Evolutionary conservation across 1,284 basidiomycete genomes (phyloP), one percentile per base, ranked within the genome.

Genomic region (Trichosporon sp.): DNA sequence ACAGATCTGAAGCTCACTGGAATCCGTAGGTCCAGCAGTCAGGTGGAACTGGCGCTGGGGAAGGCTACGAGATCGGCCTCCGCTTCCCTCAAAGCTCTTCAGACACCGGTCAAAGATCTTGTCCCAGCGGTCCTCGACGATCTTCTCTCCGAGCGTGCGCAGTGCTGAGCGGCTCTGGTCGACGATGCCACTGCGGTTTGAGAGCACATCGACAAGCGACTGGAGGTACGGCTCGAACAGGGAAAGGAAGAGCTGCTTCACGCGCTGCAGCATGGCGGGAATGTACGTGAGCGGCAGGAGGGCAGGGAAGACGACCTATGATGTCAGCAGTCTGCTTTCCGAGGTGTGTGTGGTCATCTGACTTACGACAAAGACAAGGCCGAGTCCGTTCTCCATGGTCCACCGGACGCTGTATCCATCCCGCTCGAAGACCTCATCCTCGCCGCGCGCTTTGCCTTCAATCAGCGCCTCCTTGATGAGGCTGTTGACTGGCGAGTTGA

Each of bases 221-320:
- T 90, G 86, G 59, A 96, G 85, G 84, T 94, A 91, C 0, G 93
- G 91, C 76, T 91, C 88, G 79, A 93, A 96, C 69, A 92, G 87
- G 78, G 93, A 90, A 75, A 96, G 86, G 80, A 97, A 97, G 37
- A 96, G 87, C 0, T 89, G 86, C 80, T 94, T 94, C 78, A 94
- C 87, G 4, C 92, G 89, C 31, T 86, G 85, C 16, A 97, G 87
- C 5, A 99, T 89, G 64, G 94, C 91, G 0, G 96, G 93, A 70
- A 98, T 91, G 81, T 99, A 99, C 8, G 93, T 91, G 31, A 99
- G 88, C 75, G 97, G 96, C 14, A 99, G 87, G 73, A 99, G 95
- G 63, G 96, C 92, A 80, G 98, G 96, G 85, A 98, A 98, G 66
- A 96, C 94, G 68, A 96, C 93, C 93, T 96, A 77, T 0, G 31